Evolutionary conservation across 139 green algal genomes (phyloP), one percentile per base, ranked within the genome.

Genomic region (Astrephomene gubernaculifera): DNA sequence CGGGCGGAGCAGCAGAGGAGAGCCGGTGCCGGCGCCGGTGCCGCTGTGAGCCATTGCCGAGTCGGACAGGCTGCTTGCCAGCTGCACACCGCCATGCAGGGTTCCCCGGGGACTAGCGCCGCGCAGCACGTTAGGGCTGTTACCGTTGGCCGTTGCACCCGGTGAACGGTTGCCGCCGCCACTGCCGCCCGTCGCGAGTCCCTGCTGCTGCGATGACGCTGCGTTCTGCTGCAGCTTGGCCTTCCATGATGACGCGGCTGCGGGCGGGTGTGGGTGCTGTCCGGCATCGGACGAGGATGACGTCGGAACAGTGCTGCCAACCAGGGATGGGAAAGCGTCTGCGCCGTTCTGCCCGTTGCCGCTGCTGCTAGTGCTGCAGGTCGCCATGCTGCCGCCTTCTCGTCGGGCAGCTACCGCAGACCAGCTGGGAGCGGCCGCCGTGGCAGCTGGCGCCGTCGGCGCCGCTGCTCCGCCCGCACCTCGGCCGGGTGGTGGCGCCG

Each of bases 41-140:
- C 54, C 36, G 44, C 63, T 29, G 60, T 84, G 45, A 17, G 61
- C 31, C 31, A 75, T 53, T 22, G 78, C 78, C 1, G 63, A 67
- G 49, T 83, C 75, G 1, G 75, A 83, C 8, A 83, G 75, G 75
- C 75, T 83, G 61, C 60, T 73, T 19, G 75, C 75, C 35, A 83
- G 75, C 39, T 29, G 33, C 54, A 52, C 53, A 17, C 6, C 41
- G 75, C 76, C 57, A 39, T 70, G 38, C 74, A 82, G 3, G 0
- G 74, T 82, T 36, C 22, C 4, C 19, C 43, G 38, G 2, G 76
- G 78, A 44, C 78, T 84, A 22, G n/a, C 49, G 10, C 43, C 61
- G n/a, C 78, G 78, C 29, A 63, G 39, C 29, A 45, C 53, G 9
- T 17, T 38, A 35, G 33, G 33, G 71, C 45, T 3, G 22, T 24